Base-by-base conservation (phyloP, 257 asterid genomes). In the Capsicum rhomboideum region DNA sequence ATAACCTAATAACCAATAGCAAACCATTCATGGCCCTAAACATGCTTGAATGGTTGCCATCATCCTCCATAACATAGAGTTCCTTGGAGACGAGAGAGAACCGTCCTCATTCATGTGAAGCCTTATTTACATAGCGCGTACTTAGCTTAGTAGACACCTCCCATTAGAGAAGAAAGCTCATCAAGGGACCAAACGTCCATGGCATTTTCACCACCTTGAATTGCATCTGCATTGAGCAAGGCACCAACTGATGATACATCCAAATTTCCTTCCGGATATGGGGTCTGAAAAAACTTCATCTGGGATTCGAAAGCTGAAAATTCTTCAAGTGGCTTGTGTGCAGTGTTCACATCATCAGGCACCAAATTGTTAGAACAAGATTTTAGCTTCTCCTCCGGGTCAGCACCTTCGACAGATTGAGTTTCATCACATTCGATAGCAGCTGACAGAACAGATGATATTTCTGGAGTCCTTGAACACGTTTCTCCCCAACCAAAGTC, bases 401-500 rank as follows among this genome's bases (percentile, higher is more conserved):
- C 37, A 8, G 87, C 89, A 80, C 88, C 91, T 85, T 91, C 94
- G 34, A 82, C 5, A 34, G 87, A 78, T 37, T 89, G 90, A 71
- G 90, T 75, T 84, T 89, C 93, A 13, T 91, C 90, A 10, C 85
- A 89, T 87, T 92, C 98, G 0, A 87, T 14, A 13, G 91, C 91
- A 80, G 93, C 84, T 0, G 97, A 88, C 79, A 92, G 89, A 80
- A 89, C 87, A 46, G 98, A 93, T 10, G 99, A 89, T 77, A 94
- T 94, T 87, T 95, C 99, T 2, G 95, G 95, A 81, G 97, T 91
- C 75, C 69, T 90, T 1, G 90, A 86, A 80, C 94, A 90, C 83
- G 89, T 89, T 5, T 95, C 97, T 49, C 93, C 95, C 97, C 94
- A 91, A 2, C 91, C 94, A 6, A 95, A 92, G 77, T 94, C 97